Base-by-base conservation (phyloP, 352 stramenopile genomes). In the Aphanomyces stellatus region DNA sequence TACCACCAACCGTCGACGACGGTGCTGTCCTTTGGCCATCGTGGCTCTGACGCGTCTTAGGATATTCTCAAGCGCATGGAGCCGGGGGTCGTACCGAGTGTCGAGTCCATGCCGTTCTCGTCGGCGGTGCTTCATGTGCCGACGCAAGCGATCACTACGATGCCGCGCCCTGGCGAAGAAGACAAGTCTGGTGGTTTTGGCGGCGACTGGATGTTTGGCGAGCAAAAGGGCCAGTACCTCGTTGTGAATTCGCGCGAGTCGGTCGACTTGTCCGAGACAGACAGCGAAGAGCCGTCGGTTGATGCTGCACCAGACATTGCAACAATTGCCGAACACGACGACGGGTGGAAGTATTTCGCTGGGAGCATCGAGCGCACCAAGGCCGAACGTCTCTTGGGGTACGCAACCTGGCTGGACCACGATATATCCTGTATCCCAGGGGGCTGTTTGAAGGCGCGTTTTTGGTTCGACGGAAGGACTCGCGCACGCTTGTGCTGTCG, bases 391-490 rank as follows among this genome's bases (percentile, higher is more conserved):
- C 79, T 93, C 49, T 69, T 93, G n/a, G 67, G 62, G 85, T 93
- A 65, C 31, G 24, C 46, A 76, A 71, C 31, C 35, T 53, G 28
- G 15, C 25, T n/a, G n/a, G n/a, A n/a, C n/a, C n/a, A n/a, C n/a
- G n/a, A n/a, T n/a, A n/a, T n/a, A n/a, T n/a, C n/a, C n/a, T n/a
- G n/a, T n/a, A n/a, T n/a, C n/a, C n/a, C n/a, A n/a, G n/a, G n/a
- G n/a, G n/a, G n/a, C n/a, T n/a, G n/a, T n/a, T n/a, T n/a, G 72
- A 78, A 80, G 83, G 85, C 6, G 88, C 83, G 7, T 94, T 94
- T 46, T 63, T 94, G 30, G 60, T 94, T 57, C 83, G 85, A 11
- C 80, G 85, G 24, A 94, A 94, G 51, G 83, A 94, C 65, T 78
- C 83, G 1, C 81, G 85, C 53, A 94, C 85, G 40, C 64, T 94